Conservation (phyloP, 2,329 filamentous ascomycete species). For the Cladosporium sp. region DNA sequence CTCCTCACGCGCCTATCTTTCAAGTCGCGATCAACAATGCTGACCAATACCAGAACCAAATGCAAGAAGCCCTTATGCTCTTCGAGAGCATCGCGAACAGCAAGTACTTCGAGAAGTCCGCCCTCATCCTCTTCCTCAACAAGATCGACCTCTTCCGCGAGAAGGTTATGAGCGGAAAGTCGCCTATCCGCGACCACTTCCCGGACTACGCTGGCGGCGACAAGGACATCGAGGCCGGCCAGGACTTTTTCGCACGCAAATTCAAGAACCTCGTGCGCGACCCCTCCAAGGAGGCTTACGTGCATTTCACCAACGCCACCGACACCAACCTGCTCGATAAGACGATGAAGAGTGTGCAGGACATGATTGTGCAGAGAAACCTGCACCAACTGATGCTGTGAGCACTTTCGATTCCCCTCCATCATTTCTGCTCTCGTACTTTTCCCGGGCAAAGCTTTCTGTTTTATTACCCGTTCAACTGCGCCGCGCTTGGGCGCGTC, state of each 20-base stretch:
- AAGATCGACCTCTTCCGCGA: conserved; percentile 50
- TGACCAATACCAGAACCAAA: conserved; percentile 43
- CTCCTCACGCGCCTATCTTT: too few relatives aligned
- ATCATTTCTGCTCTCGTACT: conserved; percentile 8
- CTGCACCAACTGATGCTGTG: conserved; percentile 45
- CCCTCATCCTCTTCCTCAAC: conserved; percentile 50
- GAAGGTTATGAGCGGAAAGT: conserved; percentile 43
- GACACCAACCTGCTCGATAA: conserved; percentile 48
- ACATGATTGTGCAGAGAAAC: conserved; percentile 52
- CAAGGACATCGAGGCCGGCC: conserved; percentile 44
- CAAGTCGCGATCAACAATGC: neutral
- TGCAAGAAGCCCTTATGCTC: conserved; percentile 51
- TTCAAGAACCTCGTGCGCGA: conserved; percentile 48
- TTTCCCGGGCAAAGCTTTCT: conserved; percentile 7
- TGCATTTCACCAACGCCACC: conserved; percentile 50
- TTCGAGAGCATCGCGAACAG: conserved; percentile 51
- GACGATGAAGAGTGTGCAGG: conserved; percentile 50
- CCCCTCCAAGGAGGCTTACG: conserved; percentile 48
- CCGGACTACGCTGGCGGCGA: conserved; percentile 43
- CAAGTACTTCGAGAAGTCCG: conserved; percentile 48
- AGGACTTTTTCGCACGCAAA: conserved; percentile 48
- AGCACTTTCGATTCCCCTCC: conserved; percentile 16
- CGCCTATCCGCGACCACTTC: conserved; percentile 46
- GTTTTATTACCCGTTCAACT: neutral
- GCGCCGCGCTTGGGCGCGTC: neutral